phyloP scores from a whole-genome alignment of 768 basidiomycete genomes.

The Mrakia blollopis region DNA sequence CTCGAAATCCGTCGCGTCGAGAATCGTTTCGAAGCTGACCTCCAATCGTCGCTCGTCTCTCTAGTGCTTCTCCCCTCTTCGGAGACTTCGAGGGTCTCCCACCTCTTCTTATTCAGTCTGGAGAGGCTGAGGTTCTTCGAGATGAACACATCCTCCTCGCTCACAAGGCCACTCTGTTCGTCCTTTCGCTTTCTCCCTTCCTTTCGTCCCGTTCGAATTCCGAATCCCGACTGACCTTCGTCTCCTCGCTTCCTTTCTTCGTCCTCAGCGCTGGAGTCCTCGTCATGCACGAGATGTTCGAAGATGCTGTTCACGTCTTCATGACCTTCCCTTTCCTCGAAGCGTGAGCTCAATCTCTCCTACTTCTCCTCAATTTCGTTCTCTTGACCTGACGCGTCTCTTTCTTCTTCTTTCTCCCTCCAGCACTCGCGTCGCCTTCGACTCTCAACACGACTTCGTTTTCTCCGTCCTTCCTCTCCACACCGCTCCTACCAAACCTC shows the following conservation, averaged over 20 bases:
- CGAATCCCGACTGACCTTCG: neutral
- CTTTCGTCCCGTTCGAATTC: neutral
- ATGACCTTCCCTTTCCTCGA: conserved; percentile 65
- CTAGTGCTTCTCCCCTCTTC: conserved; percentile 72
- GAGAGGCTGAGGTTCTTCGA: conserved; percentile 89
- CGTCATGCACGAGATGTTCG: conserved; percentile 80
- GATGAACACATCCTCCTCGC: conserved; percentile 89
- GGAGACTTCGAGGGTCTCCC: conserved; percentile 81
- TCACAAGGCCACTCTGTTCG: conserved; percentile 63
- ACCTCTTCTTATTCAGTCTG: conserved; percentile 74
- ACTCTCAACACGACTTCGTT: conserved; percentile 29
- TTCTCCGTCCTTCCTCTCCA: conserved; percentile 7
- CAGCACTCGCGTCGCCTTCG: conserved; percentile 22
- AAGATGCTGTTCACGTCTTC: conserved; percentile 92
- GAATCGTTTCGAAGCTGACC: neutral
- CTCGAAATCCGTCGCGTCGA: neutral
- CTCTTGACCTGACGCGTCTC: neutral
- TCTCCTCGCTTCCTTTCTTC: neutral
- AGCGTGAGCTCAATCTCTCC: conserved; percentile 4
- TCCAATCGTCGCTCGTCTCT: neutral
- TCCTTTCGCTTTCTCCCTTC: neutral
- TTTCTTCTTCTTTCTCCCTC: too few species aligned
- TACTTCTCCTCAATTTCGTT: neutral
- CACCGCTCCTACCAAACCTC: neutral
- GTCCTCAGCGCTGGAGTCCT: conserved; percentile 56